phyloP scores from a whole-genome alignment of 1,139 yeast genomes.

The Maudiozyma humilis region DNA sequence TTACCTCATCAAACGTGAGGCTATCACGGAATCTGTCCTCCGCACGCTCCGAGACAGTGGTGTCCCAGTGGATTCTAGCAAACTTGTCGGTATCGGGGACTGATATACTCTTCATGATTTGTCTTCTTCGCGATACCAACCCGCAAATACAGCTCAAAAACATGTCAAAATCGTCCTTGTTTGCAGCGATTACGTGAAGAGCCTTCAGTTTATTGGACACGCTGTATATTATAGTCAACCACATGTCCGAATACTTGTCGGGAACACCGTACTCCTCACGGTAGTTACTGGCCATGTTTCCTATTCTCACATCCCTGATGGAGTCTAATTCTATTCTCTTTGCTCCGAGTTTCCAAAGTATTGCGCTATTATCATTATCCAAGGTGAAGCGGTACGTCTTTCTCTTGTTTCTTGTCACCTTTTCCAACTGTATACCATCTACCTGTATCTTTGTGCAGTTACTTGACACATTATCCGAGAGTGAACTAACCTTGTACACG shows the following conservation, averaged over 20 bases:
- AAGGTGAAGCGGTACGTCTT: conserved; percentile 20
- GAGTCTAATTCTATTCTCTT: conserved; percentile 51
- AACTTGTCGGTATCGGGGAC: conserved; percentile 45
- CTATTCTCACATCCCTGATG: conserved; percentile 59
- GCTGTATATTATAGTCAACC: conserved; percentile 75
- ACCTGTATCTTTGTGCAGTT: conserved; percentile 6
- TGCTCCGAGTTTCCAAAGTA: conserved; percentile 26
- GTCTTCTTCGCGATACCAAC: conserved; percentile 42
- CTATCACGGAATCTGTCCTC: conserved; percentile 35
- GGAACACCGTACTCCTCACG: conserved; percentile 76
- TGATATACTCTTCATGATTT: conserved; percentile 45
- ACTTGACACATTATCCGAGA: conserved; percentile 5
- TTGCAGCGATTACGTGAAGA: conserved; percentile 68
- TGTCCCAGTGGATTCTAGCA: conserved; percentile 50
- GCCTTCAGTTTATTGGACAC: conserved; percentile 46
- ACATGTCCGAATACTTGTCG: conserved; percentile 51
- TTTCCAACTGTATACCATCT: conserved; percentile 20
- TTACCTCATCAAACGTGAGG: conserved; percentile 60
- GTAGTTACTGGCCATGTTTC: conserved; percentile 68
- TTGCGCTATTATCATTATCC: conserved; percentile 15
- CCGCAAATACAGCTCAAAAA: conserved; percentile 42
- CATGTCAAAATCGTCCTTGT: conserved; percentile 49
- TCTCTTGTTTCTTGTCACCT: conserved; percentile 28
- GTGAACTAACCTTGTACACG: background rate
- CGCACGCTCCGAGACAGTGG: conserved; percentile 37